These are phyloP conservation scores for Chaetomium sp. DNA, from an alignment of 2,329 filamentous ascomycete genomes.

Conservation along the genomic window DNA sequence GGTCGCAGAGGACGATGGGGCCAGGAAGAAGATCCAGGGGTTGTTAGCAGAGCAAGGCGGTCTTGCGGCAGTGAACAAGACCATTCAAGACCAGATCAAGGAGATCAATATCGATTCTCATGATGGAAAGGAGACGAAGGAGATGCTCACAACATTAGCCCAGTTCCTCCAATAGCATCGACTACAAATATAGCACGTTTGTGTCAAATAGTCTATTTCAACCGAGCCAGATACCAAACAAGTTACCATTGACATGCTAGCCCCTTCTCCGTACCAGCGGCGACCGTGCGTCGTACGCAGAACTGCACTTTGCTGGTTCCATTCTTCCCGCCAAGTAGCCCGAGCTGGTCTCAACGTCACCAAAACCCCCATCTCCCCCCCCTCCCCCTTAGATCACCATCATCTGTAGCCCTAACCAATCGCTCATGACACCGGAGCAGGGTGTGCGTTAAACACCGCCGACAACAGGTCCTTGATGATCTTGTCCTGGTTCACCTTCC, in stretches of 20 bases:
- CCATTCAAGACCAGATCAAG: conserved; percentile 56
- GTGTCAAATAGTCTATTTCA: too few species aligned
- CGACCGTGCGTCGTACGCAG: too few species aligned
- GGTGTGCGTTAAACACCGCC: conserved; percentile 79
- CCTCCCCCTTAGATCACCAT: background rate
- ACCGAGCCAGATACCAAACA: conserved; percentile 1
- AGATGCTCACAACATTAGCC: conserved; percentile 49
- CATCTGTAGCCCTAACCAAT: background rate
- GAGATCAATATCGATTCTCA: conserved; percentile 45
- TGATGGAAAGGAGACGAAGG: conserved; percentile 51
- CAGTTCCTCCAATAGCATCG: conserved; percentile 37
- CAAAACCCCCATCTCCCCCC: background rate
- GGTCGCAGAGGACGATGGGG: conserved; percentile 77
- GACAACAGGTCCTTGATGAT: conserved; percentile 78
- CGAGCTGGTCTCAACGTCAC: background rate
- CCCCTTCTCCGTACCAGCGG: too few species aligned
- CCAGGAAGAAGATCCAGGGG: conserved; percentile 55
- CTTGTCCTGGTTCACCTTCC: conserved; percentile 69
- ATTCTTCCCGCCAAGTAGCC: too few species aligned
- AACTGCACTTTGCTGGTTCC: too few species aligned
- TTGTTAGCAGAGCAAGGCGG: conserved; percentile 64
- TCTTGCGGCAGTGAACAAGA: conserved; percentile 55
- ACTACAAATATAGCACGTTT: too few species aligned
- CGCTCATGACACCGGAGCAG: conserved; percentile 42
- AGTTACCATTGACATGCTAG: conserved; percentile 11